Conservation (phyloP, 257 asterid species). For the Nemophila menziesii region DNA sequence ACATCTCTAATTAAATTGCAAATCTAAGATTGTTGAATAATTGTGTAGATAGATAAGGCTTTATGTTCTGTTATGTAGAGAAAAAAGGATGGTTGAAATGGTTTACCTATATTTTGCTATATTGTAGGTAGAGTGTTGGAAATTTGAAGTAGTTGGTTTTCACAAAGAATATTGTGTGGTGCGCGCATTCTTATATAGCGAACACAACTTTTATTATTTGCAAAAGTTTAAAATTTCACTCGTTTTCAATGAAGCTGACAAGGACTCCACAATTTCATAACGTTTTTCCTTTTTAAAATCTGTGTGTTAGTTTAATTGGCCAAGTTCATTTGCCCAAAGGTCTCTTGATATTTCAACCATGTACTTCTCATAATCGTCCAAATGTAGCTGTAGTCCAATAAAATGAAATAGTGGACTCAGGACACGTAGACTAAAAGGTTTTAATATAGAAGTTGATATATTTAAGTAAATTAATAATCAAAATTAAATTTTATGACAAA, state of each 20-base stretch:
- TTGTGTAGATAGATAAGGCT: neutral
- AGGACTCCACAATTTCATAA: neutral
- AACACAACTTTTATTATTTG: neutral
- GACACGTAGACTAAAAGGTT: too few species aligned
- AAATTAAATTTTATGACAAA: too few species aligned
- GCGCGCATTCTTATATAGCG: neutral
- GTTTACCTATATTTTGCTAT: neutral
- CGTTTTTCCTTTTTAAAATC: too few species aligned
- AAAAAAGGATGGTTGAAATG: neutral
- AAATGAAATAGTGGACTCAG: too few species aligned
- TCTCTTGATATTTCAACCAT: too few species aligned
- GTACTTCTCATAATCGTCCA: too few species aligned
- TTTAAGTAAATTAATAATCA: too few species aligned
- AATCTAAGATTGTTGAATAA: neutral
- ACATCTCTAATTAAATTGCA: conserved; percentile 21
- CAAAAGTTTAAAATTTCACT: conserved; percentile 1
- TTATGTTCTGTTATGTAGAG: neutral
- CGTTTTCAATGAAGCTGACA: neutral
- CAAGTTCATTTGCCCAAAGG: too few species aligned
- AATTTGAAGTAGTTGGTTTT: neutral
- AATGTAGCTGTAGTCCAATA: too few species aligned
- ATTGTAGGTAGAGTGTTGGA: too few species aligned
- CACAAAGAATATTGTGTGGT: neutral
- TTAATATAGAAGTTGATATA: too few species aligned
- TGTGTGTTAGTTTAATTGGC: too few species aligned